Base-by-base conservation (phyloP, 768 basidiomycete genomes). In the Pulveroboletus sp. region DNA sequence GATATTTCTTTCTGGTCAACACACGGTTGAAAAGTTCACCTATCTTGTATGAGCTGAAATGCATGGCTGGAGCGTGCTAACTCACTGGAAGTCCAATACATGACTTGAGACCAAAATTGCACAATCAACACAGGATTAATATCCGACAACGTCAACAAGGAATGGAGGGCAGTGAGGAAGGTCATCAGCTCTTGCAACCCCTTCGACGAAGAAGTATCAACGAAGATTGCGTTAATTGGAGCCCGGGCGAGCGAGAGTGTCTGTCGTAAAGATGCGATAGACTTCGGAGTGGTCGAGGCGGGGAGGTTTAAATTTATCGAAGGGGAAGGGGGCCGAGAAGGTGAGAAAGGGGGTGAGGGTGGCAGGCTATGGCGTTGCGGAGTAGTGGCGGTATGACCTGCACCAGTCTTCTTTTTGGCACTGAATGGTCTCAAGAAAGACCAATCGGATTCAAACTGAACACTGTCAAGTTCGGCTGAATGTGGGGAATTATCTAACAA, bases 371-470 rank as follows among this genome's bases (percentile, higher is more conserved):
- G 68, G 47, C 65, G 63, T 22, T 71, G 71, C 5, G 74, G 61
- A 8, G 51, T 41, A 17, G 49, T 66, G 9, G 69, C 51, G 8
- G 65, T 58, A 24, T 68, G 51, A 23, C 69, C 51, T 7, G 35
- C 34, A 22, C 56, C 43, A 23, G 49, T 24, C 64, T 82, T 88
- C 63, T 79, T 84, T 63, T 85, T 86, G 26, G 73, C 67, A 22
- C 73, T 73, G 58, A 91, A 86, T 7, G 88, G 76, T n/a, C 88
- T 79, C 17, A 91, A 70, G 63, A 92, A 87, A 0, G 86, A 85
- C 96, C 96, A 99, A 46, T 98, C 96, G 6, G 91, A 93, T 68
- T 98, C 94, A 61, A 97, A 99, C 55, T 91, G 85, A 17, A 98
- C 75, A 26, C 81, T 77, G 44, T 89, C 89, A 47, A 92, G 83